Evolutionary conservation across 2,329 filamentous ascomycete genomes (phyloP).

Genomic region (Cladophialophora chaetospira): DNA sequence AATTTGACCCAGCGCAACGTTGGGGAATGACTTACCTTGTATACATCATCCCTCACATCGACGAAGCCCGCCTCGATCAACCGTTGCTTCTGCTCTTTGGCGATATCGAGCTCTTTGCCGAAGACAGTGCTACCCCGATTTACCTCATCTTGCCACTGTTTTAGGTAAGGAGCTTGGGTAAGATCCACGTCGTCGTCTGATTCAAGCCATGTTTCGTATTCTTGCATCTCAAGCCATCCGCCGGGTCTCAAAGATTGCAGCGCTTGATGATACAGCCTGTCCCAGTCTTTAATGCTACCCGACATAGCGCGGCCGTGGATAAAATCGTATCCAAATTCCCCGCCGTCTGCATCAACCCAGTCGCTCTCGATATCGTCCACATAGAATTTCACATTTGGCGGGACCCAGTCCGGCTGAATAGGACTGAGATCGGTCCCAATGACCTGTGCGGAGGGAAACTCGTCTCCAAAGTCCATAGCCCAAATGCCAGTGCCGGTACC

Average conservation of each 20-base stretch:
- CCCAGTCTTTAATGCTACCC: neutral
- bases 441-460: slow-evolving; percentile 34
- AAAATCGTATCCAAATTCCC: slow-evolving; percentile 63
- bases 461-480: slow-evolving; percentile 37
- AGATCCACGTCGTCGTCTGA: neutral
- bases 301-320: no score
- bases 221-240: slow-evolving; percentile 22
- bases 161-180: slow-evolving; percentile 32
- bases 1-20: no score
- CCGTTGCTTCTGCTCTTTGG: slow-evolving; percentile 35
- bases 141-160: neutral
- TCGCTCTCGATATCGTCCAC: slow-evolving; percentile 61
- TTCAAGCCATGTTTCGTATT: neutral
- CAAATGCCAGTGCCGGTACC: slow-evolving; percentile 26
- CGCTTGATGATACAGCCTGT: neutral
- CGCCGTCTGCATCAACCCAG: slow-evolving; percentile 56
- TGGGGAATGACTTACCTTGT: no score
- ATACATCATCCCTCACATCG: slow-evolving; percentile 35
- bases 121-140: neutral
- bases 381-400: slow-evolving; percentile 58
- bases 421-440: slow-evolving; percentile 34
- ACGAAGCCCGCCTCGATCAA: slow-evolving; percentile 37
- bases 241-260: neutral
- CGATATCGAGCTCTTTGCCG: slow-evolving; percentile 31
- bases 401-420: slow-evolving; percentile 44